Evolutionary conservation across 2,329 filamentous ascomycete genomes (phyloP), one percentile per base, ranked within the genome.

Genomic region (Stemphylium beticola): DNA sequence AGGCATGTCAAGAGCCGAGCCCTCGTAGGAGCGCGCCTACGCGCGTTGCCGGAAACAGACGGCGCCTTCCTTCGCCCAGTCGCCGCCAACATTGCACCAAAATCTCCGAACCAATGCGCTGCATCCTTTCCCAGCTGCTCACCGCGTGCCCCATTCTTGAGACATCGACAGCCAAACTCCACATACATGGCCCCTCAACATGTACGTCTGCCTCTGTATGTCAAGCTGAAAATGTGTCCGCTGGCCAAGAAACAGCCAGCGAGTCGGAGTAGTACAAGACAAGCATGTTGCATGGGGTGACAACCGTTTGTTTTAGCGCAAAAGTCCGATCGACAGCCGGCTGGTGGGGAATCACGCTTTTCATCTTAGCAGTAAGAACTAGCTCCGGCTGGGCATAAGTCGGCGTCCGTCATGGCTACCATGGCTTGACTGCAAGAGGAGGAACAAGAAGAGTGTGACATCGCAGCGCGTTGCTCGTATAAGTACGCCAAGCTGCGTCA

Each of bases 241-340:
- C 53, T 49, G 40, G 51, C 41, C 20, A 34, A 39, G 40, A 45
- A 24, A 47, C n/a, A 46, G 46, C 47, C n/a, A 51, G 58, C 58
- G 51, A 53, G 53, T 31, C 57, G 58, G 64, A 61, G 57, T 68
- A 53, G 51, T 58, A 67, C 65, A 50, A 65, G 68, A 65, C 65
- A 64, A 62, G 59, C 55, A 62, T 56, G 56, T 57, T 60, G 61
- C 26, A 29, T 29, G 64, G 57, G 14, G 66, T 70, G 65, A 66
- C 70, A 72, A 66, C 68, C 69, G 69, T 72, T 71, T 66, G 64
- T 68, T 64, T 68, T 72, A 67, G 68, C 63, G 62, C 52, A 22
- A 8, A 43, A 48, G 51, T 26, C 39, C 48, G 60, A 65, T 65
- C 61, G 51, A 58, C 65, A 41, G 49, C 50, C 55, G 52, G 59